Conservation (phyloP, 495 filamentous ascomycete genomes). For the Penicillium cataractarum region DNA sequence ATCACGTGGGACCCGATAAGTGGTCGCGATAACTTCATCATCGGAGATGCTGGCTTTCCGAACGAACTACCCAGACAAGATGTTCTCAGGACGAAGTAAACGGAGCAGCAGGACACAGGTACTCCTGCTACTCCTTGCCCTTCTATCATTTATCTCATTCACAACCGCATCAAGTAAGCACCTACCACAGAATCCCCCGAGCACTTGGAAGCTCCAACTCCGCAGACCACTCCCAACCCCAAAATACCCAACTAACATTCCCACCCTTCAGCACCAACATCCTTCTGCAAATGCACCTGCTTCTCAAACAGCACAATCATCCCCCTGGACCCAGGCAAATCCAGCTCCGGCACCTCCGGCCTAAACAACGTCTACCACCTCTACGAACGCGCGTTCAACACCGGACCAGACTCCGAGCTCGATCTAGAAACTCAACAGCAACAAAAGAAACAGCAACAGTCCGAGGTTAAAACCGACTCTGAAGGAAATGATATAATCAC, state of each 20-base stretch:
- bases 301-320: slow-evolving; percentile 92
- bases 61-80: slow-evolving; percentile 13
- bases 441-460: not conserved
- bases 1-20: slow-evolving; percentile 20
- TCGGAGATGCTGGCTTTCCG: slow-evolving; percentile 5
- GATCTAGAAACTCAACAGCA: slow-evolving; percentile 1
- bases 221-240: not conserved
- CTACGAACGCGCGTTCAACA: slow-evolving; percentile 24
- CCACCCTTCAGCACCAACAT: slow-evolving; percentile 56
- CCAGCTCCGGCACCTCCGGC: slow-evolving; percentile 25
- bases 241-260: slow-evolving; percentile 17
- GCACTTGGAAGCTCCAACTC: not conserved
- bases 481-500: slow-evolving; percentile 1
- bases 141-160: slow-evolving; percentile 34
- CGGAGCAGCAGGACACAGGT: slow-evolving; percentile 14
- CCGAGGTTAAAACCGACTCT: slow-evolving; percentile 5
- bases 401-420: slow-evolving; percentile 5
- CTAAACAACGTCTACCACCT: slow-evolving; percentile 31
- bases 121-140: slow-evolving; percentile 24
- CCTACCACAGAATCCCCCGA: not conserved
- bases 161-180: slow-evolving; percentile 38
- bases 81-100: slow-evolving; percentile 9
- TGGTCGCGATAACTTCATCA: slow-evolving; percentile 19
- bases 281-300: slow-evolving; percentile 99
- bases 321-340: slow-evolving; percentile 40